Evolutionary conservation across 257 asterid species (phyloP).

Genomic region (Solanum ossicruentum): DNA sequence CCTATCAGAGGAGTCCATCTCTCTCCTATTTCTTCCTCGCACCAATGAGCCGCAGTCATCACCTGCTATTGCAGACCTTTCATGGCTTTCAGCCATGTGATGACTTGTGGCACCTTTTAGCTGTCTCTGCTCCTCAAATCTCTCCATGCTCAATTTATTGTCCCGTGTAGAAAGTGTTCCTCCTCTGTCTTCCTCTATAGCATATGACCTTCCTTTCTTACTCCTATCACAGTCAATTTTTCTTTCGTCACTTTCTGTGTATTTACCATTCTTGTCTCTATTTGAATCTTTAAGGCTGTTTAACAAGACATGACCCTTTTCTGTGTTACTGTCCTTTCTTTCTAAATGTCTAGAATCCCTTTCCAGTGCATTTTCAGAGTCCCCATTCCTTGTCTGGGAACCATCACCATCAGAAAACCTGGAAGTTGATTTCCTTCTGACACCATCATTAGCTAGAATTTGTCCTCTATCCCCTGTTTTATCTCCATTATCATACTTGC

Average conservation of each 20-base stretch:
- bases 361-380: slow-evolving; percentile 34
- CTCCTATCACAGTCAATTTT: slow-evolving; percentile 48
- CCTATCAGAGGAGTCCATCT: slow-evolving; percentile 27
- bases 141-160: slow-evolving; percentile 36
- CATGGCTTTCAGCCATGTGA: slow-evolving; percentile 31
- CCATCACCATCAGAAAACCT: slow-evolving; percentile 33
- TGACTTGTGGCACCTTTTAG: slow-evolving; percentile 21
- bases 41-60: slow-evolving; percentile 36
- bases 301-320: slow-evolving; percentile 35
- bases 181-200: slow-evolving; percentile 42
- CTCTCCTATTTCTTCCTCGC: slow-evolving; percentile 57
- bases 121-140: slow-evolving; percentile 40
- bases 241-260: slow-evolving; percentile 48
- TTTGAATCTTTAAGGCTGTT: slow-evolving; percentile 35
- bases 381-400: slow-evolving; percentile 11
- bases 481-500: slow-evolving; percentile 37
- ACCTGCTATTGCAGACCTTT: slow-evolving; percentile 34
- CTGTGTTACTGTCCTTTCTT: slow-evolving; percentile 49
- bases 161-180: slow-evolving; percentile 16
- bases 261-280: slow-evolving; percentile 30
- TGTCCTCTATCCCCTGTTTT: slow-evolving; percentile 40
- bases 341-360: slow-evolving; percentile 35
- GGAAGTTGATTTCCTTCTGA: slow-evolving; percentile 33
- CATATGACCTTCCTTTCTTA: slow-evolving; percentile 42
- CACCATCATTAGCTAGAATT: slow-evolving; percentile 42